Conservation (phyloP, 2,329 filamentous ascomycete species). For the Metarhizium brunneum region DNA sequence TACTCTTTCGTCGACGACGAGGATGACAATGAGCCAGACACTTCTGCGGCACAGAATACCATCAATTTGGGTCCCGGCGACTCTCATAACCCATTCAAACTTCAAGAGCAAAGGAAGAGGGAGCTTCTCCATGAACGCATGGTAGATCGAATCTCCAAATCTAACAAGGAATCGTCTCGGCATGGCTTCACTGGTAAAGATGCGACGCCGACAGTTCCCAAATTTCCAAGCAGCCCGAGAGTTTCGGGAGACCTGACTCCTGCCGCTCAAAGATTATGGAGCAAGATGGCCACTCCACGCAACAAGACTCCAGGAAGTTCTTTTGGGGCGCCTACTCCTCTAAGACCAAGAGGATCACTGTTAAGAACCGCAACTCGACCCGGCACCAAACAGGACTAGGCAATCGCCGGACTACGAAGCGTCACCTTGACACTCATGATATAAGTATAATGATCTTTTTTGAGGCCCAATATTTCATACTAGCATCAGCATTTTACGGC, state of each 20-base stretch:
- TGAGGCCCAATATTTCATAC: not conserved
- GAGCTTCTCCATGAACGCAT: conserved; percentile 79
- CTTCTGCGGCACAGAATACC: conserved; percentile 19
- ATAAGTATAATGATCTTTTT: not conserved
- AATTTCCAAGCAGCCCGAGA: conserved; percentile 58
- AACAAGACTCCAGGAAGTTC: conserved; percentile 21
- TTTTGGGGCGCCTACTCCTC: conserved; percentile 27
- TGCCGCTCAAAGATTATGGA: conserved; percentile 61
- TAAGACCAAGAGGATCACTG: conserved; percentile 28
- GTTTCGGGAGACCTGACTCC: conserved; percentile 56
- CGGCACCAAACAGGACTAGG: conserved; percentile 13
- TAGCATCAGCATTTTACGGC: not conserved
- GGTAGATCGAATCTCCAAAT: conserved; percentile 71
- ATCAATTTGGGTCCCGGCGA: conserved; percentile 52
- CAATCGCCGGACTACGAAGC: not conserved
- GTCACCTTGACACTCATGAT: not conserved
- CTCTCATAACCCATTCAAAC: conserved; percentile 69
- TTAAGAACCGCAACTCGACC: conserved; percentile 23
- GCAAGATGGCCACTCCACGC: conserved; percentile 43
- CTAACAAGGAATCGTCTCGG: conserved; percentile 54
- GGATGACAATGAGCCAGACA: conserved; percentile 37
- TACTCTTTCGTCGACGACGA: conserved; percentile 92
- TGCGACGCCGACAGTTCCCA: conserved; percentile 54
- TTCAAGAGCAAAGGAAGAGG: conserved; percentile 63
- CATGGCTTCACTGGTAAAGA: conserved; percentile 51